A percentile compares a stretch with the other conserved stretches of the same genome.
These are phyloP conservation scores for Fusarium poae DNA, from an alignment of 2,329 filamentous ascomycete genomes.

Conservation along the genomic window DNA sequence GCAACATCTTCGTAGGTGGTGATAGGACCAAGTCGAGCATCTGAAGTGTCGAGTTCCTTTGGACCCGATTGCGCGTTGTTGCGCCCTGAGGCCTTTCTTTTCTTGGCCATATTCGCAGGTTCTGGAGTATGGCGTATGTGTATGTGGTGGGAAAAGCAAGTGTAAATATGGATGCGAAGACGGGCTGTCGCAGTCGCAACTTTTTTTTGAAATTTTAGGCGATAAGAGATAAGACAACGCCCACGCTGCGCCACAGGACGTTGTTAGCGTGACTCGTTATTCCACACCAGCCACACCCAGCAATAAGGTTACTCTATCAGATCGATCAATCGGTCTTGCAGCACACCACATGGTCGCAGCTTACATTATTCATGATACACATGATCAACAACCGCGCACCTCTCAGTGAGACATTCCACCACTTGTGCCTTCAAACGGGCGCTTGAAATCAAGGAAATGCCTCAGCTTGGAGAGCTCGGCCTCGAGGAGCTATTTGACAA, in stretches of 20 bases:
- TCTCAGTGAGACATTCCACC: constrained; percentile 19
- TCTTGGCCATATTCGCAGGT: constrained; percentile 69
- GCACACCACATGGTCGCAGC: constrained; percentile 16
- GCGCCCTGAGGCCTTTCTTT: constrained; percentile 76
- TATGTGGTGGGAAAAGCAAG: not conserved
- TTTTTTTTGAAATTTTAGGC: constrained; percentile 41
- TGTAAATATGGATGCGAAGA: constrained; percentile 13
- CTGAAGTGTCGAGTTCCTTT: constrained; percentile 66
- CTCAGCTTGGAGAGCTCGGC: constrained; percentile 1
- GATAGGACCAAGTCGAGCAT: constrained; percentile 72
- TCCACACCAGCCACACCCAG: not conserved
- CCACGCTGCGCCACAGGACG: not conserved
- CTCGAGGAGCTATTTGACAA: not conserved
- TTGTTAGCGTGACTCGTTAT: too few relatives aligned
- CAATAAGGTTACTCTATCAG: not conserved
- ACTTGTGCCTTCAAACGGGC: not conserved
- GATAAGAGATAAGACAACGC: constrained; percentile 38
- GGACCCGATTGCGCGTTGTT: constrained; percentile 62
- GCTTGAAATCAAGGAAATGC: constrained; percentile 8
- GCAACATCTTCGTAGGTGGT: constrained; percentile 85
- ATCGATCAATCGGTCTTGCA: not conserved
- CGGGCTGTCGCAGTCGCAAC: constrained; percentile 30
- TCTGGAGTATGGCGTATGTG: not conserved
- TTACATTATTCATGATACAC: constrained; percentile 17
- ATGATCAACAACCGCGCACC: constrained; percentile 25